These are phyloP conservation scores for Phytopythium helicoides DNA, from an alignment of 352 stramenopile genomes.

Conservation along the genomic window DNA sequence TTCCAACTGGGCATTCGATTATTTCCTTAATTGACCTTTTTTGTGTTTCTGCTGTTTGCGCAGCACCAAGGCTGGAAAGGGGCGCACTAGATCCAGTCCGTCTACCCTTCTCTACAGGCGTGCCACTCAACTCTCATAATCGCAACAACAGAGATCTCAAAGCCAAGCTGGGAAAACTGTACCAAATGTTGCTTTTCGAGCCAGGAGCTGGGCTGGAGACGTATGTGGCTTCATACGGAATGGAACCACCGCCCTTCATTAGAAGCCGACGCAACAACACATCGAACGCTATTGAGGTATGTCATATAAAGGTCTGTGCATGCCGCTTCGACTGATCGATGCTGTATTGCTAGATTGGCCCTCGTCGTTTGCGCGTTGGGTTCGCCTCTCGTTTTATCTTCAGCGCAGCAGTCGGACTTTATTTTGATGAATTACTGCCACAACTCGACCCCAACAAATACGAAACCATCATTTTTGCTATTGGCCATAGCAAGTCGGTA, in stretches of 20 bases:
- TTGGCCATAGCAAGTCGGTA: conserved; percentile 61
- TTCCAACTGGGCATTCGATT: not conserved
- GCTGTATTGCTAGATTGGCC: conserved; percentile 14
- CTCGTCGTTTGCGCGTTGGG: conserved; percentile 46
- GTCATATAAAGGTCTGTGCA: too few relatives aligned
- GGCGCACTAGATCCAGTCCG: conserved; percentile 52
- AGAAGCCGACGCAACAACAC: not conserved
- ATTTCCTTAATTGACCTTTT: not conserved
- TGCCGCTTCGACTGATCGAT: too few relatives aligned
- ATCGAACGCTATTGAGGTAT: not conserved
- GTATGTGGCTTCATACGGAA: conserved; percentile 45
- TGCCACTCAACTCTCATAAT: conserved; percentile 63
- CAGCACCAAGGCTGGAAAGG: conserved; percentile 27
- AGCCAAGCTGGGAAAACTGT: conserved; percentile 43
- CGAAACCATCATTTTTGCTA: conserved; percentile 64
- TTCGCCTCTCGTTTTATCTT: conserved; percentile 70
- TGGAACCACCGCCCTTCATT: conserved; percentile 9
- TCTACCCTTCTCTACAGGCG: conserved; percentile 51
- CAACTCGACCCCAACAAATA: conserved; percentile 57
- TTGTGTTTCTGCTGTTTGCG: not conserved
- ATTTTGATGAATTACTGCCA: conserved; percentile 62
- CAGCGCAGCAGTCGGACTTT: conserved; percentile 44
- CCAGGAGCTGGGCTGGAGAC: conserved; percentile 29
- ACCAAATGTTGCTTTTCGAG: conserved; percentile 41
- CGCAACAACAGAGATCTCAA: conserved; percentile 72